Conservation (phyloP, 305 asterid species). For the Solanum hybrid region DNA sequence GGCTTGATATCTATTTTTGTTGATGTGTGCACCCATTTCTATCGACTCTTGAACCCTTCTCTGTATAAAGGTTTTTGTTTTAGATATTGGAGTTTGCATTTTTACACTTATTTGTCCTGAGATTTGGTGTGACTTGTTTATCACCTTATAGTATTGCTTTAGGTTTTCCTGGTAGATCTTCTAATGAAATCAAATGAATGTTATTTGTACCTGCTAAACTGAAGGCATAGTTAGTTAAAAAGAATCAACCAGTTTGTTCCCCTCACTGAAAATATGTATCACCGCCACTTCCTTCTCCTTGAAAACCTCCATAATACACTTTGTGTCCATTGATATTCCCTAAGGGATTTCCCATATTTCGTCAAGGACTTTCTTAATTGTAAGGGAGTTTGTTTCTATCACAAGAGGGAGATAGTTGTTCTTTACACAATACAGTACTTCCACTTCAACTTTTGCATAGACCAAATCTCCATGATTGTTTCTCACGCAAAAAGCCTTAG, state of each 20-base stretch:
- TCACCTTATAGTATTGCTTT: neutral
- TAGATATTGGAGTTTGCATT: neutral
- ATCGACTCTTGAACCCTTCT: too few species aligned
- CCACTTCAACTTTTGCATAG: neutral
- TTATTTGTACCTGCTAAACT: neutral
- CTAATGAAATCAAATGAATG: neutral
- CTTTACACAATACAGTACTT: neutral
- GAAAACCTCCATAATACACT: too few species aligned
- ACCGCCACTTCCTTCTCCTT: neutral
- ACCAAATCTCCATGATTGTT: neutral
- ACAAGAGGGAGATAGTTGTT: neutral
- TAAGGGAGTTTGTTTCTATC: neutral
- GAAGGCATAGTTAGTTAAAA: too few species aligned
- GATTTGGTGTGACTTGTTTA: neutral
- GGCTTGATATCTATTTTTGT: neutral
- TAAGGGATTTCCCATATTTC: neutral
- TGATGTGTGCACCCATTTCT: neutral
- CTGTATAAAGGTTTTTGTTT: neutral
- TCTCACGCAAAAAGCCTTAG: neutral
- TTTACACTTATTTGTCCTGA: neutral
- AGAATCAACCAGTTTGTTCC: neutral
- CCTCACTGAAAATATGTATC: neutral
- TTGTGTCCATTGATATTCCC: neutral
- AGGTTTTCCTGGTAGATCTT: neutral
- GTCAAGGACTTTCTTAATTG: neutral